phyloP scores from a whole-genome alignment of 352 stramenopile species.

The Phytopythium chamaehyphon region DNA sequence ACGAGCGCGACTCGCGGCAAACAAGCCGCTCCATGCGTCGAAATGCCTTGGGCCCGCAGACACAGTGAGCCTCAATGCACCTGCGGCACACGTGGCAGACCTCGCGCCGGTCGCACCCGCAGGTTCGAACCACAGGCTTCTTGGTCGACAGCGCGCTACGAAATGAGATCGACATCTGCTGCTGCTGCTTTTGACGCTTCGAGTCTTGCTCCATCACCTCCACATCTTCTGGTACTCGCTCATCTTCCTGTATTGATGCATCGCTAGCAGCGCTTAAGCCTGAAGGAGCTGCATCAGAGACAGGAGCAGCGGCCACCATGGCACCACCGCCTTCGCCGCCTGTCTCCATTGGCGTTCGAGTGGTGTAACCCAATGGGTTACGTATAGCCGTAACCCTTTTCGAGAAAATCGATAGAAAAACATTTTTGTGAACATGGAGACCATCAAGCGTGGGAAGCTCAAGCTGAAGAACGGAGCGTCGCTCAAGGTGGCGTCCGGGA shows the following conservation, averaged over 20 bases:
- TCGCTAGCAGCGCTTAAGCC: too few relatives aligned
- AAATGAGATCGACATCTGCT: not conserved
- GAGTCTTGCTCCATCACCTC: too few relatives aligned
- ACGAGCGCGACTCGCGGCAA: conserved; percentile 64
- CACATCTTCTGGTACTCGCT: too few relatives aligned
- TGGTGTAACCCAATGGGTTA: too few relatives aligned
- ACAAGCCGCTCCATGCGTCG: conserved; percentile 15
- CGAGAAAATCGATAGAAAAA: not conserved
- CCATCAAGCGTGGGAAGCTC: conserved; percentile 82
- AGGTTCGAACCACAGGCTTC: not conserved
- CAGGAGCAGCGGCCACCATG: too few relatives aligned
- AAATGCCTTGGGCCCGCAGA: conserved; percentile 46
- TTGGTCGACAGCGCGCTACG: not conserved
- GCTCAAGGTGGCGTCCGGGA: conserved; percentile 55
- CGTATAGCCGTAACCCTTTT: too few relatives aligned
- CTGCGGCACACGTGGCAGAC: conserved; percentile 26
- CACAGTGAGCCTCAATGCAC: conserved; percentile 38
- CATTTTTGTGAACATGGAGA: conserved; percentile 59
- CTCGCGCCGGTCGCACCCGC: conserved; percentile 11
- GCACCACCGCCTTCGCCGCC: too few relatives aligned
- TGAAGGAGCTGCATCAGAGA: too few relatives aligned
- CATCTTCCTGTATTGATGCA: too few relatives aligned
- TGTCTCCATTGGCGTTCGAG: too few relatives aligned
- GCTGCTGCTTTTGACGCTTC: too few relatives aligned
- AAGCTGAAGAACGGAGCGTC: conserved; percentile 65